Conservation (phyloP, 495 filamentous ascomycete species). For the Podospora pseudopauciseta region DNA sequence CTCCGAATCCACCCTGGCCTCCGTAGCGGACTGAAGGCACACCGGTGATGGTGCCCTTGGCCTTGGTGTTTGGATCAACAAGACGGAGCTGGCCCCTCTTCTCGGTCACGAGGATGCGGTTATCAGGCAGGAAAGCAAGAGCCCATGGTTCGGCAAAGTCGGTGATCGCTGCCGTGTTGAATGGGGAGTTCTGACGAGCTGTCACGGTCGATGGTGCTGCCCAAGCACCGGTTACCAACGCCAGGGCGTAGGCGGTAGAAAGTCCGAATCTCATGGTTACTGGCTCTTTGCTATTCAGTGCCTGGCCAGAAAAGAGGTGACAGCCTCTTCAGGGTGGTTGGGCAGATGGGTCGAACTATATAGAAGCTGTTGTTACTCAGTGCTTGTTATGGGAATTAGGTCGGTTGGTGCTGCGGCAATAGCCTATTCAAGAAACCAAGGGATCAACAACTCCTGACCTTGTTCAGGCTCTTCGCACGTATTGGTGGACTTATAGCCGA, state of each 20-base stretch:
- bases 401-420: background rate
- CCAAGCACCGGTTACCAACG: constrained; percentile 32
- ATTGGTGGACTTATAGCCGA: constrained; percentile 6
- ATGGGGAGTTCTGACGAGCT: constrained; percentile 32
- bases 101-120: constrained; percentile 37
- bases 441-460: background rate
- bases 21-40: constrained; percentile 35
- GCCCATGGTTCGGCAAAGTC: constrained; percentile 34
- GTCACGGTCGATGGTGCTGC: constrained; percentile 32
- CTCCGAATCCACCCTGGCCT: constrained; percentile 37
- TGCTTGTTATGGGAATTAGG: too few relatives aligned
- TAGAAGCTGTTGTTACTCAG: background rate
- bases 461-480: background rate
- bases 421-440: background rate
- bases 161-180: constrained; percentile 32
- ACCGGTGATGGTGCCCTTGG: constrained; percentile 34
- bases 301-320: background rate
- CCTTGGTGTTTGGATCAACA: constrained; percentile 33
- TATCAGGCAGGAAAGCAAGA: constrained; percentile 37
- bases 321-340: background rate
- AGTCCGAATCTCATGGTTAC: constrained; percentile 34
- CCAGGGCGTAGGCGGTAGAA: constrained; percentile 34
- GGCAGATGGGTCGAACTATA: background rate
- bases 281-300: background rate
- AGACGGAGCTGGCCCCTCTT: constrained; percentile 33